Conservation (phyloP, 2,329 filamentous ascomycete species). For the Aureobasidium sp. region DNA sequence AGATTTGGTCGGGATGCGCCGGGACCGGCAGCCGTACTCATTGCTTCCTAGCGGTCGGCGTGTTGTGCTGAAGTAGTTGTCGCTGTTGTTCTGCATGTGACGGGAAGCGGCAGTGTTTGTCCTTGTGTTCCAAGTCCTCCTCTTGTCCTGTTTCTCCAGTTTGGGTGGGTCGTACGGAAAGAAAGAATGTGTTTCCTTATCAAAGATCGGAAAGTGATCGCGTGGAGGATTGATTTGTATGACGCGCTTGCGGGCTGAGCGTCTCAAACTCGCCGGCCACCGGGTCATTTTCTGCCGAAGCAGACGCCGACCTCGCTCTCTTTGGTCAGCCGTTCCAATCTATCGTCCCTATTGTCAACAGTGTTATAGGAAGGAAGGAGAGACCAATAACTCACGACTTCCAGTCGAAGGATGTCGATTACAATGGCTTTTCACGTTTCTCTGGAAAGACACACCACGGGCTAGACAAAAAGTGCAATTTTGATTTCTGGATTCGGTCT, state of each 20-base stretch:
- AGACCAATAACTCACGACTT: too few relatives aligned
- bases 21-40: constrained; percentile 20
- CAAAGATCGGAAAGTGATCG: background rate
- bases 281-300: background rate
- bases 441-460: too few relatives aligned
- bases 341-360: background rate
- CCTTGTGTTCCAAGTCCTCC: background rate
- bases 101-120: background rate
- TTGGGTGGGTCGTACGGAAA: background rate
- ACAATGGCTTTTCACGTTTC: too few relatives aligned
- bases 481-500: too few relatives aligned
- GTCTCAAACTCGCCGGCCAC: background rate
- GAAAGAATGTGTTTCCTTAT: background rate
- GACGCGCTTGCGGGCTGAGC: background rate
- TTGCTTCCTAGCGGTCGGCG: constrained; percentile 16
- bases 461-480: too few relatives aligned
- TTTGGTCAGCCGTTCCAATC: background rate
- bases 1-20: constrained; percentile 13
- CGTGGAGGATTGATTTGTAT: background rate
- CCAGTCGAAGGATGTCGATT: too few relatives aligned
- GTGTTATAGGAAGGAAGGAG: background rate
- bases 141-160: background rate
- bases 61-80: background rate
- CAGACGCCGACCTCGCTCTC: background rate
- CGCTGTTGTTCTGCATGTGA: background rate